Evolutionary conservation across 1,284 basidiomycete genomes (phyloP).

Genomic region (Singerocomus inundabilis): DNA sequence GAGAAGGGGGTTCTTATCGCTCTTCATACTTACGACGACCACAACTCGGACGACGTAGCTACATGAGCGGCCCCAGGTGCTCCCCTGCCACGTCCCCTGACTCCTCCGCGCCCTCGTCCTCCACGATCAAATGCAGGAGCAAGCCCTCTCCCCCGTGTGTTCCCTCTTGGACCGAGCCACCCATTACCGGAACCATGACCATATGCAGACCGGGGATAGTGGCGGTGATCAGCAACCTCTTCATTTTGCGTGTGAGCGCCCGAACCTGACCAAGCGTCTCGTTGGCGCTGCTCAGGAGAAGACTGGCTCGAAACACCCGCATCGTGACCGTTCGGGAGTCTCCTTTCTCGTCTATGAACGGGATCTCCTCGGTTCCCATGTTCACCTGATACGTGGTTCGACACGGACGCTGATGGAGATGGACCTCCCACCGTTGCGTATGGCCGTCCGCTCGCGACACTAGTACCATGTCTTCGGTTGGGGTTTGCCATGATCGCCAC

Average conservation of each 20-base stretch:
- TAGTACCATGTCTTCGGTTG: conserved; percentile 49
- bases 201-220: conserved; percentile 1
- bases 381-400: conserved; percentile 2
- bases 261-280: neutral
- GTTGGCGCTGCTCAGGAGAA: conserved; percentile 1
- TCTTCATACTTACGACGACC: conserved; percentile 4
- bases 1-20: neutral
- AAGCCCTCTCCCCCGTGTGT: conserved; percentile 36
- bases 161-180: neutral
- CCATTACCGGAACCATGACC: conserved; percentile 3
- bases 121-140: conserved; percentile 36
- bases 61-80: conserved; percentile 21
- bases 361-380: conserved; percentile 2
- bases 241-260: conserved; percentile 2
- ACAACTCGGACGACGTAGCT: neutral
- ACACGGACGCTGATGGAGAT: neutral
- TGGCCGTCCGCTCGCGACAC: conserved; percentile 7
- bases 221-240: conserved; percentile 2
- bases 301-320: neutral
- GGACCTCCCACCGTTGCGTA: conserved; percentile 7
- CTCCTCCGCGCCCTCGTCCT: conserved; percentile 42
- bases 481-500: conserved; percentile 68
- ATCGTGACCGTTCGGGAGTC: conserved; percentile 8
- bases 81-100: conserved; percentile 47
- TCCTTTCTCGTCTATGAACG: conserved; percentile 2